Evolutionary conservation across 352 stramenopile genomes (phyloP), one percentile per base, ranked within the genome.

Genomic region (Phytophthora crassamura): DNA sequence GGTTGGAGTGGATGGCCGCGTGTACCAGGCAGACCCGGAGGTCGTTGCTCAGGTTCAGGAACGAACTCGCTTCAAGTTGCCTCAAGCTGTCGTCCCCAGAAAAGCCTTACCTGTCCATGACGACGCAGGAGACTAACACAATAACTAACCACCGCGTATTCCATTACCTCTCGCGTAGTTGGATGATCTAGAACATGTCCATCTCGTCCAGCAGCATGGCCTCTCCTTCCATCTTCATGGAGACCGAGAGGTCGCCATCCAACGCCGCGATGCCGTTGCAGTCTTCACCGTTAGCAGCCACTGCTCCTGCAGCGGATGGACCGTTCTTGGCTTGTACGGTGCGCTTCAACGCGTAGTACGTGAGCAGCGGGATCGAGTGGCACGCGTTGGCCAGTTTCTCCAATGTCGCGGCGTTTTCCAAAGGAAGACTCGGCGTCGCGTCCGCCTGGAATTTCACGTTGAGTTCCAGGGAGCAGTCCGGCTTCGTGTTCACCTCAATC

Each of bases 161-260:
- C 25, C 25, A 30, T 30, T 30, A 30, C 25, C 25, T 30, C 25
- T 30, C 3, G 25, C 25, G 25, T 4, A 30, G 6, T 30, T 30
- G 25, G 25, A 30, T 30, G 25, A 5, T 74, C 71, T 82, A 95
- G 61, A 91, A 95, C 60, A 95, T 89, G 59, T 80, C 82, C 81
- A 95, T 95, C 52, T 95, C 86, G 53, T 93, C 86, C 67, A 95
- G 64, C 33, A 95, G 74, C 78, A 93, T 93, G 54, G 88, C 82
- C 50, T 90, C 86, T 34, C 84, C 84, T 36, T 95, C 86, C 52
- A 95, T 78, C 65, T 95, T 95, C 78, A 95, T 92, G 5, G 84
- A 73, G 7, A 83, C 81, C 2, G 79, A 79, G 34, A 95, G 55
- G 20, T 89, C 83, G 16, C 88, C 84, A 41, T 95, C 84, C 28